Base-by-base conservation (phyloP, 2,329 filamentous ascomycete genomes). In the Cadophora sp. region DNA sequence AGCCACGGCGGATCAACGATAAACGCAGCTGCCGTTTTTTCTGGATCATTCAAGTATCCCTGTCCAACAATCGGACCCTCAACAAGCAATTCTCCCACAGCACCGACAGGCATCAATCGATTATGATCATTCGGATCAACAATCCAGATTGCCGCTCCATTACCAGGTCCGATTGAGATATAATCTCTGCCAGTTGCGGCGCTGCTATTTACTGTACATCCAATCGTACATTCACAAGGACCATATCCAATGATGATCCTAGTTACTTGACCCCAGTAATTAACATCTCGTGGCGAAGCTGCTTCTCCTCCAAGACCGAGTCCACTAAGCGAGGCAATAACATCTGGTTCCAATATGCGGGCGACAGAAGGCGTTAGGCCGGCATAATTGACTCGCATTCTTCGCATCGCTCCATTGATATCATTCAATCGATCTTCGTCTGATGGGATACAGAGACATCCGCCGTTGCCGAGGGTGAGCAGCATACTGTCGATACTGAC, bases 1-100 rank as follows among this genome's bases (percentile, higher is more conserved):
- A 86, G 80, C 85, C 87, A 90, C 0, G 76, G 76, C 0, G 86
- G 87, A 64, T 87, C 80, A 11, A 81, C 78, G 56, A 91, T 84
- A 69, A 91, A 91, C 0, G 83, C 83, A 27, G 83, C 82, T 2
- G 81, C 81, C 0, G 89, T 91, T 77, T 88, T 89, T 50, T 82
- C 81, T 0, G 81, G 80, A 66, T 90, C 85, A 62, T 85, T 85
- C 26, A 90, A 78, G 68, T 91, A 91, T 29, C 87, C 88, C 40
- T 86, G 80, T 11, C 87, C 88, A 2, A 91, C 85, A n/a, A 87
- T 83, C 0, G 87, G 87, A 0, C 86, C 86, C 69, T 76, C 74
- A 6, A 77, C 46, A 4, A 75, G 40, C 14, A 77, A 31, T 46
- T 77, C 76, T 9, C 76, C 76, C n/a, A 77, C 66, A 43, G 69